Conservation (phyloP, 129 eudicot species). For the Artemisia argyi region DNA sequence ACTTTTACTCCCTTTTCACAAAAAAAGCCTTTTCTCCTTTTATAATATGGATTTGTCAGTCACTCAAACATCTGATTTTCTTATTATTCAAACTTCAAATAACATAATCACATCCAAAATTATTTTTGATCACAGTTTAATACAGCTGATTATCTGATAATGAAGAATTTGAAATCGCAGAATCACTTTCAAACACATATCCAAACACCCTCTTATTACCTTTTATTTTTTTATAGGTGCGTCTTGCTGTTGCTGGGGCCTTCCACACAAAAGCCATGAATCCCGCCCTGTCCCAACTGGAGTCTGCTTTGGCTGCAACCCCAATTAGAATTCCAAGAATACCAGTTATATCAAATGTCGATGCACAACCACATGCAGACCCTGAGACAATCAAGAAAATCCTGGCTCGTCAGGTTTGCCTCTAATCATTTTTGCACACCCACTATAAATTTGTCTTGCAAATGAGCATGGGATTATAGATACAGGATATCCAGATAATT, state of each 20-base stretch:
- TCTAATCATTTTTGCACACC: background rate
- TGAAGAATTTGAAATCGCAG: background rate
- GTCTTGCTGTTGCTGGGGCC: slow-evolving; percentile 96
- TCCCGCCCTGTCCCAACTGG: slow-evolving; percentile 91
- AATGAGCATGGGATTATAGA: slow-evolving; percentile 3
- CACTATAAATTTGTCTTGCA: background rate
- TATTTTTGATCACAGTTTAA: background rate
- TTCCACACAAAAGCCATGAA: slow-evolving; percentile 90
- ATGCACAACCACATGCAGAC: slow-evolving; percentile 94
- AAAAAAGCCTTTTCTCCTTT: background rate
- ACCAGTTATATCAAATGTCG: slow-evolving; percentile 94
- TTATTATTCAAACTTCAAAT: background rate
- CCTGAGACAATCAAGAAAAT: slow-evolving; percentile 87
- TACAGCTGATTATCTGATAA: background rate
- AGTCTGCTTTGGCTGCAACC: slow-evolving; percentile 90
- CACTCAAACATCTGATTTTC: background rate
- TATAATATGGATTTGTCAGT: background rate
- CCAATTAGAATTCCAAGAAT: slow-evolving; percentile 69
- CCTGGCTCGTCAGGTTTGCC: slow-evolving; percentile 80
- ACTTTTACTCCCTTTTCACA: background rate
- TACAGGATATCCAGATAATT: background rate
- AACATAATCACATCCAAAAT: background rate
- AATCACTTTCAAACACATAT: background rate
- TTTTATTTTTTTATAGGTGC: slow-evolving; percentile 49
- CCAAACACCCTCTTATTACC: background rate